Evolutionary conservation across 768 basidiomycete species (phyloP).

Genomic region (Plicaturopsis crispa): DNA sequence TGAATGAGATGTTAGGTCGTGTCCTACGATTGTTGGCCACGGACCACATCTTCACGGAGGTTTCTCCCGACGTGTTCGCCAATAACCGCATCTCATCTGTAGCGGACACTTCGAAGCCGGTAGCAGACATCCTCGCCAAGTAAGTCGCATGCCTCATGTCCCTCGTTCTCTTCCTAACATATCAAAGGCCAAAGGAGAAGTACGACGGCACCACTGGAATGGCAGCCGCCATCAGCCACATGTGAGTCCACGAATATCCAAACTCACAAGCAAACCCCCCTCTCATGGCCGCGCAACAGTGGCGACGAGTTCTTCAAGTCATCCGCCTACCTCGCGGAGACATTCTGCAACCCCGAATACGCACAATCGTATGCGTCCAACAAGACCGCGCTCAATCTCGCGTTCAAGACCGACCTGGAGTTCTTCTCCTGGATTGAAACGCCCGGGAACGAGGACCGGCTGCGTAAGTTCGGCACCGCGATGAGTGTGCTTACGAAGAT

Average conservation of each 20-base stretch:
- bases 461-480: slow-evolving; percentile 4
- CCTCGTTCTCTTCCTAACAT: neutral
- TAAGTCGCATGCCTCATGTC: slow-evolving; percentile 5
- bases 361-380: too few species aligned
- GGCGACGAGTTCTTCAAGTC: slow-evolving; percentile 17
- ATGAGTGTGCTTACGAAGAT: too few species aligned
- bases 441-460: slow-evolving; percentile 7
- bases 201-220: slow-evolving; percentile 19
- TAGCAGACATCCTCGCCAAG: slow-evolving; percentile 18
- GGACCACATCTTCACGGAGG: slow-evolving; percentile 27
- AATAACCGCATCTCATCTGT: slow-evolving; percentile 28
- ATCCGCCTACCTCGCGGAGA: slow-evolving; percentile 20
- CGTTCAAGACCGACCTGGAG: slow-evolving; percentile 10
- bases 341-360: slow-evolving; percentile 12
- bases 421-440: slow-evolving; percentile 15
- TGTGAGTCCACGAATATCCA: slow-evolving; percentile 9
- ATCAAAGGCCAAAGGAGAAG: slow-evolving; percentile 20
- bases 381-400: slow-evolving; percentile 13
- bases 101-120: slow-evolving; percentile 24
- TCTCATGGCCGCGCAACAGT: slow-evolving; percentile 7
- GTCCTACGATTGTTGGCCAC: slow-evolving; percentile 26
- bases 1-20: slow-evolving; percentile 18
- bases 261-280: neutral
- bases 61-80: slow-evolving; percentile 23
- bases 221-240: slow-evolving; percentile 16